Conservation (phyloP, 2,329 filamentous ascomycete species). For the Talaromyces verruculosus region DNA sequence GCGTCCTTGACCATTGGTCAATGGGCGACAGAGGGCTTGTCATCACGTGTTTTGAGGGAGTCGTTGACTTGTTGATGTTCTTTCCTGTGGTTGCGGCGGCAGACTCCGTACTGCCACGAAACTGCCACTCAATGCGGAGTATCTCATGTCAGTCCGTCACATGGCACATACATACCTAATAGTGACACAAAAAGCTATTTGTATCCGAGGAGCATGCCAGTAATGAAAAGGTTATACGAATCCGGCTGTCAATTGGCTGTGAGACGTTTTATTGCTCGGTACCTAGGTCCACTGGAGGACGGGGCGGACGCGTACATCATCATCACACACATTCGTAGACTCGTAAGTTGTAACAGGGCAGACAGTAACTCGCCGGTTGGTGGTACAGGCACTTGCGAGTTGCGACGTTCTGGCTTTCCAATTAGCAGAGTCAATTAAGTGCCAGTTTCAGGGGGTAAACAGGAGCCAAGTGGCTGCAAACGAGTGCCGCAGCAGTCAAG, state of each 20-base stretch:
- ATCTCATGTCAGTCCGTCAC: conserved; percentile 1
- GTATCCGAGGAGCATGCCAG: neutral
- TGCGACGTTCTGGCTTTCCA: neutral
- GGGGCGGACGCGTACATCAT: conserved; percentile 9
- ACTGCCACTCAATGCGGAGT: conserved; percentile 13
- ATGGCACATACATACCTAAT: neutral
- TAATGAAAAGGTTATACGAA: neutral
- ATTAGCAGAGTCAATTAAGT: neutral
- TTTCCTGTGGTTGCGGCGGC: conserved; percentile 1
- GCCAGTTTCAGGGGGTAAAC: conserved; percentile 7
- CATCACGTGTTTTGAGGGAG: conserved; percentile 4
- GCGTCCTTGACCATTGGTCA: conserved; percentile 1
- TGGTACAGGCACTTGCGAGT: neutral
- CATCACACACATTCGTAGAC: neutral
- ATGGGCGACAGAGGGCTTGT: neutral
- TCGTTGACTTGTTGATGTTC: neutral
- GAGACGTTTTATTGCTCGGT: neutral
- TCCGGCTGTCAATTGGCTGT: conserved; percentile 6
- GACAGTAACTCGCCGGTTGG: neutral
- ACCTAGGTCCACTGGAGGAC: conserved; percentile 1
- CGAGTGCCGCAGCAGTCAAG: conserved; percentile 8
- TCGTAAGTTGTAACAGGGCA: neutral
- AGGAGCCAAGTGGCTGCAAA: conserved; percentile 10
- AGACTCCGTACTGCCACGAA: conserved; percentile 1
- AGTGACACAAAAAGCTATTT: neutral